Percentiles rank a stretch among this genome's conserved stretches.
phyloP scores from a whole-genome alignment of 2,329 filamentous ascomycete species.

The Arthrobotrys iridis region DNA sequence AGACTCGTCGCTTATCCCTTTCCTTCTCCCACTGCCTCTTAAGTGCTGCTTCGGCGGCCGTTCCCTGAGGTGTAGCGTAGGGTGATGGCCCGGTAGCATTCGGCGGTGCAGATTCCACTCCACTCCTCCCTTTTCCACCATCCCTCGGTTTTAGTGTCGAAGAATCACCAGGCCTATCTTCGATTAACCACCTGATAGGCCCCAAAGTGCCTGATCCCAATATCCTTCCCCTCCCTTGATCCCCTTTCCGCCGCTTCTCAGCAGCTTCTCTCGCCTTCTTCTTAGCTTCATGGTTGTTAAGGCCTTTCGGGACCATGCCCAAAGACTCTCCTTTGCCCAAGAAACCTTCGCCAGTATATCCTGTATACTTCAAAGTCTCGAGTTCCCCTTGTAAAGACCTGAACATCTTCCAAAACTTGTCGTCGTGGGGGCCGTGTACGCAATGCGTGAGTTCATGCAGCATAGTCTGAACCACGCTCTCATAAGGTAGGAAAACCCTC shows the following conservation, averaged over 20 bases:
- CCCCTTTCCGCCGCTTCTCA: constrained; percentile 72
- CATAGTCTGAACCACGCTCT: constrained; percentile 87
- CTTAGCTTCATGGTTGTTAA: constrained; percentile 74
- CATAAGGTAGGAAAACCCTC: constrained; percentile 79
- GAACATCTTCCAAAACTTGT: constrained; percentile 72
- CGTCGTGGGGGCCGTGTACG: constrained; percentile 82
- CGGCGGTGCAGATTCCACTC: constrained; percentile 19
- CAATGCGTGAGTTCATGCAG: constrained; percentile 94
- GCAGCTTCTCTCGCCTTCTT: constrained; percentile 78
- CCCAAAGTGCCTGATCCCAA: constrained; percentile 70
- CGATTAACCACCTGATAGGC: constrained; percentile 56
- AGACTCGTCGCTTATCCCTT: constrained; percentile 5
- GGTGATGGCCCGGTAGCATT: background rate
- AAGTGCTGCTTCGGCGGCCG: constrained; percentile 47
- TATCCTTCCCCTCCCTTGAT: constrained; percentile 73
- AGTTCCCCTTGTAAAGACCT: constrained; percentile 83
- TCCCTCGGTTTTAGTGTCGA: constrained; percentile 38
- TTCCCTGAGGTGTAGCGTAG: constrained; percentile 34
- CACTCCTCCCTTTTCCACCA: constrained; percentile 3
- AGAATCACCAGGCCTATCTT: constrained; percentile 28
- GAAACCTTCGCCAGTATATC: constrained; percentile 91
- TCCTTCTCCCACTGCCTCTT: constrained; percentile 44
- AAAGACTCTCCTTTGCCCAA: constrained; percentile 77
- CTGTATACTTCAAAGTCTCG: constrained; percentile 83
- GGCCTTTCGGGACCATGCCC: constrained; percentile 72